Evolutionary conservation across 169 alveolate genomes (phyloP), one percentile per base, ranked within the genome.

Genomic region (Plasmodium yoelii): DNA sequence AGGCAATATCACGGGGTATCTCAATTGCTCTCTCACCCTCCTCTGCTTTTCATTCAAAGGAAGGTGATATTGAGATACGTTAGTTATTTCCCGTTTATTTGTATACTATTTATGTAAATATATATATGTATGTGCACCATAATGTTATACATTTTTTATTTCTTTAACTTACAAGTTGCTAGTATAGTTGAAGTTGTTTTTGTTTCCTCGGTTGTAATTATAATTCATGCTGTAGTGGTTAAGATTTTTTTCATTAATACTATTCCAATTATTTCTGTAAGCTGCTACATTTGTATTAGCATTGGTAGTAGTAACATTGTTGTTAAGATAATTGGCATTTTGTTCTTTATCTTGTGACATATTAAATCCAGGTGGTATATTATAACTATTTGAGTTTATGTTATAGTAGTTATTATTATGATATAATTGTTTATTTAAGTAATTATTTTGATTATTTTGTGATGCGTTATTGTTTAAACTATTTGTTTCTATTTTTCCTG

Each of bases 321-420:
- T 82, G 47, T 60, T 68, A 10, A 82, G 51, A 46, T 82, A 82
- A 19, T 22, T 69, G 42, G 24, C 59, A 46, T 28, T 82, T 61
- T 69, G 82, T 68, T 82, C 90, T 72, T 82, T 82, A 10, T 82
- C 90, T 47, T 82, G 90, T 28, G 90, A 44, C 57, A 82, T 68
- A 19, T 67, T 68, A 61, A 68, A 82, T 22, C 90, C 90, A 24
- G 90, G 82, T 9, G 90, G 84, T 1, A 68, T 82, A 5, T 47
- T 82, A 34, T 47, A 82, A 39, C 59, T 82, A 39, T 69, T 69
- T 24, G 90, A 82, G 55, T 82, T 82, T 22, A 61, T 28, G 49
- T 82, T 82, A 68, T 68, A 65, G 42, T 65, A 68, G 49, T 55
- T 82, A 49, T 73, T 61, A 68, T 69, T 82, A 47, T 82, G 82